Percentiles rank a stretch among this genome's conserved stretches.
These are phyloP conservation scores for Cicer judaicum DNA, from an alignment of 306 rosid genomes.

Conservation along the genomic window DNA sequence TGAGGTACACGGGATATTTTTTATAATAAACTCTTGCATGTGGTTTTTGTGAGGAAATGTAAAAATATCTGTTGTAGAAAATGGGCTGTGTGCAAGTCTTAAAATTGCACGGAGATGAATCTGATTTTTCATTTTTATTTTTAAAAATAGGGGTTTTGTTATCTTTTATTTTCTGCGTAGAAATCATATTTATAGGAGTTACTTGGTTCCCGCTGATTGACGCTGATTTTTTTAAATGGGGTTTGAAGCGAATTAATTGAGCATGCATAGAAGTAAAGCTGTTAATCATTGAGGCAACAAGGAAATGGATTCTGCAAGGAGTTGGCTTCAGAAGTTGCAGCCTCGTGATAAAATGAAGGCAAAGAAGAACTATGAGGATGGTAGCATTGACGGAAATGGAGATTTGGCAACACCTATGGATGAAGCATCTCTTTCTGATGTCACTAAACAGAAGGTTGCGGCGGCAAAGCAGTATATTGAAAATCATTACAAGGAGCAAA, in stretches of 20 bases:
- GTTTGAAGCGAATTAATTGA: slow-evolving; percentile 39
- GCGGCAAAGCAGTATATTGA: slow-evolving; percentile 97
- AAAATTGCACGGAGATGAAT: slow-evolving; percentile 1
- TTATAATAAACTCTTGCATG: neutral
- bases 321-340: slow-evolving; percentile 90
- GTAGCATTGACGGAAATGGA: slow-evolving; percentile 45
- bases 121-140: neutral
- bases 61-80: neutral
- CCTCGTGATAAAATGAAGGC: slow-evolving; percentile 73
- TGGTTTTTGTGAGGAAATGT: slow-evolving; percentile 5
- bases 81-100: slow-evolving; percentile 14
- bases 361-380: slow-evolving; percentile 73
- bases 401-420: slow-evolving; percentile 50
- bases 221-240: slow-evolving; percentile 38
- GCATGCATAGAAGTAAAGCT: slow-evolving; percentile 43
- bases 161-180: neutral
- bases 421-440: slow-evolving; percentile 71
- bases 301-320: slow-evolving; percentile 90
- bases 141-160: neutral
- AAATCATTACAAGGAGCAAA: slow-evolving; percentile 97
- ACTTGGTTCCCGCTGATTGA: slow-evolving; percentile 4
- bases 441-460: slow-evolving; percentile 89
- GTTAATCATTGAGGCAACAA: slow-evolving; percentile 43
- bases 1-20: slow-evolving; percentile 12
- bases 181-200: slow-evolving; percentile 24